Evolutionary conservation across 768 basidiomycete genomes (phyloP).

Genomic region (Lactarius tabidus): DNA sequence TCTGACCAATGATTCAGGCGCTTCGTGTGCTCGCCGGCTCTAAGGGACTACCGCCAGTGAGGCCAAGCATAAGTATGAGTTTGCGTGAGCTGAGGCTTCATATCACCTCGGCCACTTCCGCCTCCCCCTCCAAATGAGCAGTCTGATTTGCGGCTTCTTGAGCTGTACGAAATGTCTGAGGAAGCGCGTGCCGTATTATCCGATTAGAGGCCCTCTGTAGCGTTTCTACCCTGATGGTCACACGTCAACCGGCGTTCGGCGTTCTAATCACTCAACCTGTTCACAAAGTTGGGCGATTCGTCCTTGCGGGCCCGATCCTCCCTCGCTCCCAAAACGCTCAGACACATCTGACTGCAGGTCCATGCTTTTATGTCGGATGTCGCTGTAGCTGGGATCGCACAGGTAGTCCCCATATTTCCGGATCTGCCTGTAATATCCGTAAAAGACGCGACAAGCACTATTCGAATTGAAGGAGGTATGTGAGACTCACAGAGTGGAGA

Average conservation of each 20-base stretch:
- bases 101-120: conserved; percentile 20
- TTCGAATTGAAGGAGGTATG: conserved; percentile 7
- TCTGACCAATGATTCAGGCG: conserved; percentile 14
- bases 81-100: conserved; percentile 20
- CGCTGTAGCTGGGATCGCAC: conserved; percentile 2
- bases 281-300: conserved; percentile 12
- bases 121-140: neutral
- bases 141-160: conserved; percentile 8
- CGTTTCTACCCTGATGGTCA: conserved; percentile 11
- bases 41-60: neutral
- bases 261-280: too few species aligned
- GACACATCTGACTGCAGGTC: conserved; percentile 20
- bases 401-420: neutral
- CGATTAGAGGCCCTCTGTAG: conserved; percentile 1
- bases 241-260: conserved; percentile 15
- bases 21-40: conserved; percentile 14
- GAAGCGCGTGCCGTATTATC: neutral
- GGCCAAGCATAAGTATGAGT: neutral
- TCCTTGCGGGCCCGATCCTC: conserved; percentile 18
- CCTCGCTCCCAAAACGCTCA: conserved; percentile 13
- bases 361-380: conserved; percentile 17
- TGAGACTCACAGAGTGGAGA: neutral
- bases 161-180: conserved; percentile 15
- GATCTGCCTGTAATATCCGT: conserved; percentile 10
- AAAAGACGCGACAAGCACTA: conserved; percentile 15